A percentile compares a stretch with the other conserved stretches of the same genome.
Conservation (phyloP, 2,329 filamentous ascomycete species). For the Apiospora koreana region DNA sequence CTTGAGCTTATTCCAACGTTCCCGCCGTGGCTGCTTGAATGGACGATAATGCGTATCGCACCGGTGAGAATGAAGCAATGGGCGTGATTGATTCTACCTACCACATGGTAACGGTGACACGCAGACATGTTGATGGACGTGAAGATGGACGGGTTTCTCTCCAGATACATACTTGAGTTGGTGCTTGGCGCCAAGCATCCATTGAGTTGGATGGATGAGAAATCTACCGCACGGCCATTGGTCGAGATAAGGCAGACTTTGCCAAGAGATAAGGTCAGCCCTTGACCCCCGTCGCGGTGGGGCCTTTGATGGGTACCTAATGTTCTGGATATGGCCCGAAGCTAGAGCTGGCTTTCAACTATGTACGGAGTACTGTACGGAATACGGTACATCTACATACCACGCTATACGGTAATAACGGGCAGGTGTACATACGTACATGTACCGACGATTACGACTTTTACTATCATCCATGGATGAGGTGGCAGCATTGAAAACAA, state of each 20-base stretch:
- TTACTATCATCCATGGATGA: too few species aligned
- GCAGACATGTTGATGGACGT: too few species aligned
- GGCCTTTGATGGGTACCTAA: neutral
- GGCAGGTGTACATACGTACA: too few species aligned
- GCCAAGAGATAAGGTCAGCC: constrained; percentile 12
- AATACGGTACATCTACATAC: neutral
- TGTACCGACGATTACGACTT: neutral
- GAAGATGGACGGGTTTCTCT: neutral
- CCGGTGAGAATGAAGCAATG: neutral
- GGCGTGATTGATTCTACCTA: neutral
- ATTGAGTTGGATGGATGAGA: constrained; percentile 7
- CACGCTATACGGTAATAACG: neutral
- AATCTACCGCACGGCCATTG: constrained; percentile 7
- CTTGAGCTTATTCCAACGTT: constrained; percentile 12
- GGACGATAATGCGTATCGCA: neutral
- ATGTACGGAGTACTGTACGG: too few species aligned
- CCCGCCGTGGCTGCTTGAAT: neutral
- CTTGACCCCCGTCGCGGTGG: neutral
- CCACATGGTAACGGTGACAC: neutral
- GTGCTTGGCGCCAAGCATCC: neutral
- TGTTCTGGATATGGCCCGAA: neutral
- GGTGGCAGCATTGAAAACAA: neutral
- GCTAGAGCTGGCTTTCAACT: neutral
- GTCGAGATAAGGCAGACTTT: constrained; percentile 12
- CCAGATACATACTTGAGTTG: neutral